Conservation (phyloP, 768 basidiomycete species). For the Cystofilobasidium capitatum region DNA sequence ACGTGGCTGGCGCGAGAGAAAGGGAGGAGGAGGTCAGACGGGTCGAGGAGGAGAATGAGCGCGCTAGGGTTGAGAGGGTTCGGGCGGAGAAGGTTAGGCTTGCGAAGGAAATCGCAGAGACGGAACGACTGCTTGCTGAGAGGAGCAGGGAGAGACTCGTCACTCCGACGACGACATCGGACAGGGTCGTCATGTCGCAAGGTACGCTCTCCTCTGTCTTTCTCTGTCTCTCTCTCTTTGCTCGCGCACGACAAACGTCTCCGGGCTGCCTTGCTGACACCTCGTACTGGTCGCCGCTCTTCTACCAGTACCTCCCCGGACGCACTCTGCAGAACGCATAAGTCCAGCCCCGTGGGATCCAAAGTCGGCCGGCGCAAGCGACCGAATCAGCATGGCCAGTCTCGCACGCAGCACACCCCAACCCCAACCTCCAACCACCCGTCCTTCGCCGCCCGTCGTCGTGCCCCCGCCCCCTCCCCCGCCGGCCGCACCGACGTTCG, state of each 20-base stretch:
- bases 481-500: too few species aligned
- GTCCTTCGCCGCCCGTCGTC: too few species aligned
- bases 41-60: background rate
- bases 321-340: background rate
- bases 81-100: background rate
- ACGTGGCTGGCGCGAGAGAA: too few species aligned
- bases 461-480: too few species aligned
- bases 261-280: too few species aligned
- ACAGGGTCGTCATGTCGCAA: too few species aligned
- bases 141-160: background rate
- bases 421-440: too few species aligned
- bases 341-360: conserved; percentile 1
- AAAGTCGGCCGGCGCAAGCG: background rate
- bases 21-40: background rate
- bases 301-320: background rate
- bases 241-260: too few species aligned
- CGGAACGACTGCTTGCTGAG: background rate
- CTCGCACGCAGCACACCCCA: too few species aligned
- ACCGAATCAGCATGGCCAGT: background rate
- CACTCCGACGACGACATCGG: background rate
- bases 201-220: background rate
- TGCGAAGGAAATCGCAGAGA: background rate
- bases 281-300: too few species aligned
- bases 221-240: background rate
- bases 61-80: background rate